Conservation (phyloP, 176 grass and related monocot species). For the Carex scoparia region DNA sequence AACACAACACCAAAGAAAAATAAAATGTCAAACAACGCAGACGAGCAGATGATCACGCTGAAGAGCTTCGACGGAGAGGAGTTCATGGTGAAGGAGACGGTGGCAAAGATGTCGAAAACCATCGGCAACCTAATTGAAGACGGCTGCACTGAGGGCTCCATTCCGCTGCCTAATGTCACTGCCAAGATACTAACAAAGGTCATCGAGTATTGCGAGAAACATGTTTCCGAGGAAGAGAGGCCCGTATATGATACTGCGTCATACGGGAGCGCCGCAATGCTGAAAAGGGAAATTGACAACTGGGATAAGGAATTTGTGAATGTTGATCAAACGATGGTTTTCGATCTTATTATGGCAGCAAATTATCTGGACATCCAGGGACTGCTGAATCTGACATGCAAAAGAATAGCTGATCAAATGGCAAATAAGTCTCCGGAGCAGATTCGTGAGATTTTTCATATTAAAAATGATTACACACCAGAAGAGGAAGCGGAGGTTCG, state of each 20-base stretch:
- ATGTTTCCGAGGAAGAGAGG: background rate
- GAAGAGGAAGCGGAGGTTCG: slow-evolving; percentile 24
- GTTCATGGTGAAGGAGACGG: slow-evolving; percentile 20
- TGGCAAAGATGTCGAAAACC: slow-evolving; percentile 25
- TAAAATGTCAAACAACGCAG: background rate
- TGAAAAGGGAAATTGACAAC: background rate
- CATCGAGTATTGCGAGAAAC: slow-evolving; percentile 32
- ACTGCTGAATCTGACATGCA: slow-evolving; percentile 23
- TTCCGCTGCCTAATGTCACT: slow-evolving; percentile 29
- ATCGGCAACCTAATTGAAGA: slow-evolving; percentile 35
- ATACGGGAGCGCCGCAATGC: background rate
- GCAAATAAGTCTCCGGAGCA: slow-evolving; percentile 4
- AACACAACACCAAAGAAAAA: background rate
- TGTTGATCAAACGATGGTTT: slow-evolving; percentile 20
- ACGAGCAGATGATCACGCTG: slow-evolving; percentile 20
- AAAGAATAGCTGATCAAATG: slow-evolving; percentile 7
- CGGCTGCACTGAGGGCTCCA: background rate
- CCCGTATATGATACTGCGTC: background rate
- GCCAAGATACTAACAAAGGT: slow-evolving; percentile 18
- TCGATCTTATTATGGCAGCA: slow-evolving; percentile 12
- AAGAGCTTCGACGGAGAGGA: slow-evolving; percentile 27
- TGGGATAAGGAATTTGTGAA: slow-evolving; percentile 25
- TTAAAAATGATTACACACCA: slow-evolving; percentile 27
- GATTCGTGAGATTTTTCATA: slow-evolving; percentile 22
- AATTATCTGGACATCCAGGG: slow-evolving; percentile 28